These are phyloP conservation scores for Colletotrichum destructivum DNA, from an alignment of 2,329 filamentous ascomycete genomes.

Conservation along the genomic window DNA sequence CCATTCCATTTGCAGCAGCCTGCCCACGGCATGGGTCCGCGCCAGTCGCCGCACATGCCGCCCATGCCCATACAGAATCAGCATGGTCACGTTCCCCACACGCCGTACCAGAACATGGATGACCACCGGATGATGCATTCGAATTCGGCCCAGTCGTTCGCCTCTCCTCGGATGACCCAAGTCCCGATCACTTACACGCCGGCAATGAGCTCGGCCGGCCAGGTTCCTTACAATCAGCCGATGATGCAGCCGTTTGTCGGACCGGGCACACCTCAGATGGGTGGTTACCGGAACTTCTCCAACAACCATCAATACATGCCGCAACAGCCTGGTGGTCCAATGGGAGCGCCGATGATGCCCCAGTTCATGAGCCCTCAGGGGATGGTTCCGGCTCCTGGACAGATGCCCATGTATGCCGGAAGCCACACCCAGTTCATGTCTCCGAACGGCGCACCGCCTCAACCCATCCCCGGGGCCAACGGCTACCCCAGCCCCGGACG, in stretches of 20 bases:
- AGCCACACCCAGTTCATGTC: slow-evolving; percentile 76
- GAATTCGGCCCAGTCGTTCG: slow-evolving; percentile 86
- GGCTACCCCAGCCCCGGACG: slow-evolving; percentile 93
- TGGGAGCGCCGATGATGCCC: slow-evolving; percentile 85
- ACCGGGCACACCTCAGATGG: slow-evolving; percentile 79
- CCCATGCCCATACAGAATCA: slow-evolving; percentile 84
- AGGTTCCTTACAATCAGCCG: slow-evolving; percentile 80
- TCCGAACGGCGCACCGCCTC: slow-evolving; percentile 67
- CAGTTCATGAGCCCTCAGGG: slow-evolving; percentile 83
- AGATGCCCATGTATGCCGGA: slow-evolving; percentile 87
- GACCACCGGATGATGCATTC: slow-evolving; percentile 92
- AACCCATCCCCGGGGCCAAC: slow-evolving; percentile 75
- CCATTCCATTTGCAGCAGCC: slow-evolving; percentile 86
- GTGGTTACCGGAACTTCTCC: slow-evolving; percentile 79
- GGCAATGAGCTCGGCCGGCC: slow-evolving; percentile 77
- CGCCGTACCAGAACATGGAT: slow-evolving; percentile 81
- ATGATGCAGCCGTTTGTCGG: slow-evolving; percentile 81
- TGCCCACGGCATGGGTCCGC: slow-evolving; percentile 76
- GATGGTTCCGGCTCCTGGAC: slow-evolving; percentile 75
- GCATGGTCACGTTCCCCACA: slow-evolving; percentile 76
- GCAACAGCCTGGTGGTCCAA: slow-evolving; percentile 75
- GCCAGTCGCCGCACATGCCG: slow-evolving; percentile 81
- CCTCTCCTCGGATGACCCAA: slow-evolving; percentile 84
- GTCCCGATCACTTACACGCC: slow-evolving; percentile 79
- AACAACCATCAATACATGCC: slow-evolving; percentile 81